Evolutionary conservation across 2,329 filamentous ascomycete genomes (phyloP), one percentile per base, ranked within the genome.

Genomic region (Drechslerella dactyloides): DNA sequence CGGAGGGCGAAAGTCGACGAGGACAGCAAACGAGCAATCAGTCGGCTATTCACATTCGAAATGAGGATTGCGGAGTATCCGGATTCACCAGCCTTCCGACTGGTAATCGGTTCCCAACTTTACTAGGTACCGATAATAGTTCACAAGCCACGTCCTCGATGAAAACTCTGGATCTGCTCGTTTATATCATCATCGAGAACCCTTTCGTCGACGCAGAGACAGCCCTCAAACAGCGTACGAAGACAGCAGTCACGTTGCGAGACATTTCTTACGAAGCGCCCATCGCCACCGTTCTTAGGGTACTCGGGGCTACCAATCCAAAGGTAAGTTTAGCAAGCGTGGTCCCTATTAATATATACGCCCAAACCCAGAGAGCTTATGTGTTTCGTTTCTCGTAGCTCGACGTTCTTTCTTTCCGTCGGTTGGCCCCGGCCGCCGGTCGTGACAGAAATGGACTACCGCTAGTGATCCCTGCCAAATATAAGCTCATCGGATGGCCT

Each of bases 401-500:
- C 13, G 58, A 61, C 30, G 53, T 51, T 21, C 35, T 61, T 7
- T 17, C 21, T 1, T 61, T 61, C 19, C 15, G 35, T 13, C 24
- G 27, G 1, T 8, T 21, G 15, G 6, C 19, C 1, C 15, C 46
- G 21, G n/a, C 37, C 19, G 24, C 46, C 15, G 46, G 44, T 1
- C 56, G 56, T n/a, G 55, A 59, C 19, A 51, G 13, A 19, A 30
- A 44, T 48, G 48, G 58, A 3, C 19, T 61, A 15, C 46, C 46
- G 2, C 15, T 17, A 1, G 19, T 44, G 15, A 19, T 53, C 10
- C 46, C 58, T 23, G 1, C 19, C 3, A 17, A 23, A 11, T 61
- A 53, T 44, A 11, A 33, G 13, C 21, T 53, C 11, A 30, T 61
- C 15, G 58, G 58, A 1, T 61, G 58, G 58, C 58, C 58, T 2